Percentiles rank a stretch among this genome's conserved stretches.
These are phyloP conservation scores for Penicillium soppii DNA, from an alignment of 495 filamentous ascomycete genomes.

Conservation along the genomic window DNA sequence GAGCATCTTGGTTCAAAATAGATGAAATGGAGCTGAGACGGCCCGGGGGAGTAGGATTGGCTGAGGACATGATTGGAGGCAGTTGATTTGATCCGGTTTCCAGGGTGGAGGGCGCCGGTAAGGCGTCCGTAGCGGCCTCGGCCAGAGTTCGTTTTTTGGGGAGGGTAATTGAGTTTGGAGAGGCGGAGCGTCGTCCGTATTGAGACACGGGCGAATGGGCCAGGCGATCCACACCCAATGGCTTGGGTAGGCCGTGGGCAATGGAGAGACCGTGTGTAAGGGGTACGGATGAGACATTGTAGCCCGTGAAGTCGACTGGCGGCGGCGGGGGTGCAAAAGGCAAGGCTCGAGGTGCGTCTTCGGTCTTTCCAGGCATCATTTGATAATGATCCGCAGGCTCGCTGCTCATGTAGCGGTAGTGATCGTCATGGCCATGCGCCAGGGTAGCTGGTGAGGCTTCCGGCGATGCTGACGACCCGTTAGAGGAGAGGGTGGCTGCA, in stretches of 20 bases:
- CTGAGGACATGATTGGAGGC: conserved; percentile 44
- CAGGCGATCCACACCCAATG: conserved; percentile 40
- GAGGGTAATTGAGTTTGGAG: conserved; percentile 35
- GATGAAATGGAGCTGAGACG: conserved; percentile 78
- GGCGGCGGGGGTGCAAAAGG: conserved; percentile 49
- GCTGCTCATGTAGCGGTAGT: conserved; percentile 46
- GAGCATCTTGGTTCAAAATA: conserved; percentile 62
- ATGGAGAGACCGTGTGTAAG: conserved; percentile 18
- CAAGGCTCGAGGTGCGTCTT: conserved; percentile 29
- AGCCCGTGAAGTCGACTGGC: conserved; percentile 53
- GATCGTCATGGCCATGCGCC: conserved; percentile 60
- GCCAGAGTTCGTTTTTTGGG: conserved; percentile 47
- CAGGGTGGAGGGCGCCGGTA: conserved; percentile 30
- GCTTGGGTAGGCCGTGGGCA: conserved; percentile 41
- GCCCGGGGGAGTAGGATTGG: conserved; percentile 40
- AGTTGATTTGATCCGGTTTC: conserved; percentile 45
- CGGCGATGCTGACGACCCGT: conserved; percentile 44
- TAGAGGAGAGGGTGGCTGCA: conserved; percentile 43
- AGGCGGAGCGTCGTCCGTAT: conserved; percentile 40
- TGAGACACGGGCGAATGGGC: conserved; percentile 33
- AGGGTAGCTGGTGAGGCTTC: conserved; percentile 43
- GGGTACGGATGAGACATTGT: conserved; percentile 34
- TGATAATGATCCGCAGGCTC: conserved; percentile 38
- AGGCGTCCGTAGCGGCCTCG: conserved; percentile 32
- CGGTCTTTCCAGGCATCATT: conserved; percentile 20